Base-by-base conservation (phyloP, 2,329 filamentous ascomycete genomes). In the Alternaria rosae region DNA sequence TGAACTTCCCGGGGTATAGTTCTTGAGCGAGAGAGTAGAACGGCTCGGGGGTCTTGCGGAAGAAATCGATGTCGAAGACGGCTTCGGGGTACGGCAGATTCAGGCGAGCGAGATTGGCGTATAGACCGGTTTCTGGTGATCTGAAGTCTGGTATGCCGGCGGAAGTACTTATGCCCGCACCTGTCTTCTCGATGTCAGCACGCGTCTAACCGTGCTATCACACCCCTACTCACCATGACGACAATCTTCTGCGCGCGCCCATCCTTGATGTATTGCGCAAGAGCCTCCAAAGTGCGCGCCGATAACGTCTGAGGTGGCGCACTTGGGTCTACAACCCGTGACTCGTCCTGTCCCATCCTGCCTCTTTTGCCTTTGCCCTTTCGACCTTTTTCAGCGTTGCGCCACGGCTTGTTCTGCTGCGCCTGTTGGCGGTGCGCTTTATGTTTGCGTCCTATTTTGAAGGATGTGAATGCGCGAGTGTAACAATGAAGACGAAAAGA, bases 11-110 rank as follows among this genome's bases (percentile, higher is more conserved):
- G 0, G 95, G 95, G 74, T 97, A 97, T 5, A 99, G 86, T 80
- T 98, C 95, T 71, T 91, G 91, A 13, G 94, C 94, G 35, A 99
- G 86, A 1, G 92, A 88, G 79, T 98, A 99, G 82, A 99, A 99
- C 0, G 95, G 94, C 30, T 89, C 85, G 0, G 95, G 95, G 67
- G 97, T 91, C 44, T 89, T 76, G 64, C 90, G 87, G 82, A 99
- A 99, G 84, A 92, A 99, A 61, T 85, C 84, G 67, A 99, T 94
- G 75, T 97, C 93, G 80, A 99, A 98, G 45, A 98, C 93, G 32
- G 93, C 94, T 81, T 98, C 93, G 21, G 94, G 91, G 72, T 94
- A 90, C 0, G 94, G 94, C 0, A 99, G 86, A 62, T 97, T 89
- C 30, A 98, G 86, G 54, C 91, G 88, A 21, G 91, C 91, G 28